Conservation (phyloP, 345 rosid species). For the Raphanus raphanistrum region DNA sequence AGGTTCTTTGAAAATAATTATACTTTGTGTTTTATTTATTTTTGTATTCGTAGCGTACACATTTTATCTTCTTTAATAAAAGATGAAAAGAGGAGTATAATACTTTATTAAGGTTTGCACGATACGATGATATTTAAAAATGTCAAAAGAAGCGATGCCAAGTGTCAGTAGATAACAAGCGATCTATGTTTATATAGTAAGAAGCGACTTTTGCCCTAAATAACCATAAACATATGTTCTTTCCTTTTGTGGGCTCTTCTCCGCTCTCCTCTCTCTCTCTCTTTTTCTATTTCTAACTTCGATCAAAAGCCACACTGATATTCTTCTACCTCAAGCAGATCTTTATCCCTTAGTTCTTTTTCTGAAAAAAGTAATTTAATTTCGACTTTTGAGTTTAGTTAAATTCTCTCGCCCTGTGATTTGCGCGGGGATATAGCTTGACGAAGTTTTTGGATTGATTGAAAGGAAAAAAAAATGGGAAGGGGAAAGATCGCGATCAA, state of each 20-base stretch:
- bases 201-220: conserved; percentile 11
- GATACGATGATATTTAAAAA: not conserved
- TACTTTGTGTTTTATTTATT: not conserved
- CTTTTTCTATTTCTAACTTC: not conserved
- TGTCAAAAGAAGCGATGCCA: conserved; percentile 21
- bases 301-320: conserved; percentile 8
- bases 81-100: not conserved
- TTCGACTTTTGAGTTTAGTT: not conserved
- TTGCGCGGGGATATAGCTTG: not conserved
- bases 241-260: conserved; percentile 27
- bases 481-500: not conserved
- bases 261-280: not conserved
- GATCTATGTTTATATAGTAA: conserved; percentile 28
- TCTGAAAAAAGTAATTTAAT: not conserved
- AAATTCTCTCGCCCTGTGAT: not conserved
- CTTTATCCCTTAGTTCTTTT: not conserved
- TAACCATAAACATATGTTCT: conserved; percentile 9
- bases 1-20: not conserved
- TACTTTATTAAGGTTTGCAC: not conserved
- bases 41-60: not conserved
- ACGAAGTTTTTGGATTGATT: not conserved
- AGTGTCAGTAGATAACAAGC: conserved; percentile 24
- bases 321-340: conserved; percentile 17
- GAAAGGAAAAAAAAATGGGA: not conserved
- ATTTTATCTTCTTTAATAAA: not conserved